Evolutionary conservation across 768 basidiomycete genomes (phyloP).

Genomic region (Tylopilus vinaceipallidus): DNA sequence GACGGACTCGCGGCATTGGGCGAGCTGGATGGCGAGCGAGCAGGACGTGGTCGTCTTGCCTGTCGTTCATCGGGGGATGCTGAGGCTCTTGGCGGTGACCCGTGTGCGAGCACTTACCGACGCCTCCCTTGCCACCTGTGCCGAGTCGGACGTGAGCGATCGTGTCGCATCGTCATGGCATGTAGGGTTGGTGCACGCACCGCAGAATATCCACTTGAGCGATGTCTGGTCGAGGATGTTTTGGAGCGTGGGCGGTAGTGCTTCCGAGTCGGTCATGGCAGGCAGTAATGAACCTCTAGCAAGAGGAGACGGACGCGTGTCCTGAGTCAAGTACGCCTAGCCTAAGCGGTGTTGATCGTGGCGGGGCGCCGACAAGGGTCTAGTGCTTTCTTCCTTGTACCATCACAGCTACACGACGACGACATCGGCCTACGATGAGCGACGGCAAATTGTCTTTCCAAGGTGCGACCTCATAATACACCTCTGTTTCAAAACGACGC

Average conservation of each 20-base stretch:
- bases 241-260: slow-evolving; percentile 83
- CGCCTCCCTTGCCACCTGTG: slow-evolving; percentile 96
- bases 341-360: slow-evolving; percentile 13
- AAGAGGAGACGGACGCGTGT: slow-evolving; percentile 21
- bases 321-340: slow-evolving; percentile 4
- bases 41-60: slow-evolving; percentile 99
- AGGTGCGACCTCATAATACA: slow-evolving; percentile 33
- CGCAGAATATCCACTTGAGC: slow-evolving; percentile 99
- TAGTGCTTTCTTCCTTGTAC: slow-evolving; percentile 16
- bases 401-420: slow-evolving; percentile 5
- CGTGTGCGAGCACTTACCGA: slow-evolving; percentile 56
- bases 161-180: slow-evolving; percentile 10
- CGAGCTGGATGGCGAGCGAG: slow-evolving; percentile 95
- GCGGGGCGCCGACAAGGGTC: no score
- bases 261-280: slow-evolving; percentile 55
- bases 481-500: neutral
- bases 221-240: slow-evolving; percentile 92
- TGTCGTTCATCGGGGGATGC: slow-evolving; percentile 32
- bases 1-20: slow-evolving; percentile 88
- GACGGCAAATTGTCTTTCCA: slow-evolving; percentile 36
- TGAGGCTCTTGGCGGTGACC: neutral
- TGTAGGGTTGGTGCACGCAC: slow-evolving; percentile 58
- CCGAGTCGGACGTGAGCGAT: slow-evolving; percentile 11
- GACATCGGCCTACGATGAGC: slow-evolving; percentile 14
- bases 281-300: no score